A percentile compares a stretch with the other conserved stretches of the same genome.
phyloP scores from a whole-genome alignment of 2,329 filamentous ascomycete species.

The Microdochium nivale region DNA sequence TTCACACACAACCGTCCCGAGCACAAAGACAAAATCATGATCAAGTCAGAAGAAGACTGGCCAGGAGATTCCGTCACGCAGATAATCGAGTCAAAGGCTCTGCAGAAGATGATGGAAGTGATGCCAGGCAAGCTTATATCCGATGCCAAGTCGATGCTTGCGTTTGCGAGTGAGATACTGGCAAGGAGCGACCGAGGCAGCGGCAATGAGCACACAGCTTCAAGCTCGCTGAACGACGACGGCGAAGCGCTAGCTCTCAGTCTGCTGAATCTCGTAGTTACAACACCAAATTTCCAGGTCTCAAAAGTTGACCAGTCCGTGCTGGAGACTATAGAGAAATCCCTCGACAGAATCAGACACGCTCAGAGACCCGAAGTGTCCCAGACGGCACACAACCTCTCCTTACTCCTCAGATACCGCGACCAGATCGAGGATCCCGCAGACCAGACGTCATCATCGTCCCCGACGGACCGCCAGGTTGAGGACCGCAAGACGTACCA shows the following conservation, averaged over 20 bases:
- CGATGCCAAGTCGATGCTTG: constrained; percentile 55
- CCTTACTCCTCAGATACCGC: constrained; percentile 45
- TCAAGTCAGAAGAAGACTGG: constrained; percentile 20
- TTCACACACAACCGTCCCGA: constrained; percentile 24
- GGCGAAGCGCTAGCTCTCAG: constrained; percentile 46
- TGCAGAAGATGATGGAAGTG: constrained; percentile 56
- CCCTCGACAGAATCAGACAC: constrained; percentile 34
- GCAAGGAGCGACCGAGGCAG: constrained; percentile 27
- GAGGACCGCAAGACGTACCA: constrained; percentile 55
- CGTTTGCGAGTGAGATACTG: constrained; percentile 54
- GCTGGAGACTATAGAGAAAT: constrained; percentile 36
- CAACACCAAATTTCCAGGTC: constrained; percentile 45
- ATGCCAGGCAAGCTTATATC: constrained; percentile 55
- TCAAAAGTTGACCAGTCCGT: constrained; percentile 31
- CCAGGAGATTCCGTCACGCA: constrained; percentile 32
- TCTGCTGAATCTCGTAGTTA: constrained; percentile 51
- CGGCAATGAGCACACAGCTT: constrained; percentile 15
- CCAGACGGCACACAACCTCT: constrained; percentile 46
- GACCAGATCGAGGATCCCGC: constrained; percentile 40
- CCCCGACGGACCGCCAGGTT: constrained; percentile 33
- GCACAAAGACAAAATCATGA: constrained; percentile 13
- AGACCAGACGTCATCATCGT: constrained; percentile 23
- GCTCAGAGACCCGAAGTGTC: constrained; percentile 32
- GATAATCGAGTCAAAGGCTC: constrained; percentile 50
- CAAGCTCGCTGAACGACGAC: constrained; percentile 28